Conservation (phyloP, 306 rosid genomes). For the Sicyos edulis region DNA sequence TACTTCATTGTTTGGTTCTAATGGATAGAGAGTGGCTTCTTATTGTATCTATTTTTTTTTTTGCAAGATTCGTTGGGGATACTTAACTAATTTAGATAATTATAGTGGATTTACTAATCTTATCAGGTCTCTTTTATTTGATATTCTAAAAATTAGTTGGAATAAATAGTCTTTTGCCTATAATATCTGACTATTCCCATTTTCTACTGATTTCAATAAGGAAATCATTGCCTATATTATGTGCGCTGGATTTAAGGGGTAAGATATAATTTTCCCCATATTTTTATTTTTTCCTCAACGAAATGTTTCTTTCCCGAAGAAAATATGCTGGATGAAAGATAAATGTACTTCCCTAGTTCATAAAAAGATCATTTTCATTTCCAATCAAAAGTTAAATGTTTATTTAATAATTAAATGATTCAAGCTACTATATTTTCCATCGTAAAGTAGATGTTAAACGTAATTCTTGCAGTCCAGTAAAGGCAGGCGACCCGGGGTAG, state of each 20-base stretch:
- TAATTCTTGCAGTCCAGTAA: conserved; percentile 57
- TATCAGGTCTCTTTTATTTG: background rate
- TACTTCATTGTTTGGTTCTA: background rate
- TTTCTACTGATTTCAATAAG: background rate
- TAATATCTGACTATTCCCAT: background rate
- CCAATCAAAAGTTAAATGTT: too few relatives aligned
- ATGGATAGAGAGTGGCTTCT: background rate
- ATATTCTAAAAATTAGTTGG: background rate
- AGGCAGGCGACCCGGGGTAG: conserved; percentile 72
- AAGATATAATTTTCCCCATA: background rate
- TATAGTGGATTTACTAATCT: background rate
- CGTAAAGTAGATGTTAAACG: conserved; percentile 13
- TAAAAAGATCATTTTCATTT: background rate
- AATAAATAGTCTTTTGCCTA: background rate
- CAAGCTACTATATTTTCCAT: conserved; percentile 6
- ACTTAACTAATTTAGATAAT: conserved; percentile 2
- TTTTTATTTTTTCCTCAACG: background rate
- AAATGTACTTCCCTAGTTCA: background rate
- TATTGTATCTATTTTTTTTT: background rate
- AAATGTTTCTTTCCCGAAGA: conserved; percentile 1
- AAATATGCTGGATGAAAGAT: conserved; percentile 4
- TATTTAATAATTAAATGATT: background rate
- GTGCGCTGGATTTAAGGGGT: background rate
- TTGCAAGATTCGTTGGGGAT: background rate
- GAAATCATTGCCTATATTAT: background rate